Evolutionary conservation across 257 asterid genomes (phyloP).

Genomic region (Nicotiana benthamiana): DNA sequence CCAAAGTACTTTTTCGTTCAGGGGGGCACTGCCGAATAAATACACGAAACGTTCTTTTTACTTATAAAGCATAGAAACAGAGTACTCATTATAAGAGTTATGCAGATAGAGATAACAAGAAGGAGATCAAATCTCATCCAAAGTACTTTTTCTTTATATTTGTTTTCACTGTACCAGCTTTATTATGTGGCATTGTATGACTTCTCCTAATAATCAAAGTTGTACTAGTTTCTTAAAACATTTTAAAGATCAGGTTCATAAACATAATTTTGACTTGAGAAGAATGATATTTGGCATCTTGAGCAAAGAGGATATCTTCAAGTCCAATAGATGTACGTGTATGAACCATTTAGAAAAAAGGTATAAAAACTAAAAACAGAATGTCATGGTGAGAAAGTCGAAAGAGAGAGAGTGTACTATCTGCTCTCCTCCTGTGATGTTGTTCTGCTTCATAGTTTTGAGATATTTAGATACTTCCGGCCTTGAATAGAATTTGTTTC

Average conservation of each 20-base stretch:
- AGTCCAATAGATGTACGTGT: background rate
- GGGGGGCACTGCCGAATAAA: background rate
- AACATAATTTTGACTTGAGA: background rate
- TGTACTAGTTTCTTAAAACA: background rate
- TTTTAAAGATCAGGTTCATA: background rate
- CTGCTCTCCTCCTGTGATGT: conserved; percentile 15
- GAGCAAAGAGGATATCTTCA: background rate
- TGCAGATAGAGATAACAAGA: background rate
- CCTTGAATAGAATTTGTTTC: conserved; percentile 48
- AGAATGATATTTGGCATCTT: background rate
- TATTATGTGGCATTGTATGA: background rate
- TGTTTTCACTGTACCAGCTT: background rate
- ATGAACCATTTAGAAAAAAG: background rate
- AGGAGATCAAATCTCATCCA: conserved; percentile 7
- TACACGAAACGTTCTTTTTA: background rate
- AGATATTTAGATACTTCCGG: conserved; percentile 39
- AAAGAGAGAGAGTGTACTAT: conserved; percentile 17
- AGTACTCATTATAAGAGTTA: background rate
- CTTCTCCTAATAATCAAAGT: background rate
- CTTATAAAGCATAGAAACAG: background rate
- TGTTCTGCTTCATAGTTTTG: conserved; percentile 15
- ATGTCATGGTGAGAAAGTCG: conserved; percentile 7
- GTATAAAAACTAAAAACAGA: background rate
- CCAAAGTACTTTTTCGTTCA: background rate
- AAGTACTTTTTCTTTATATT: background rate